Evolutionary conservation across 257 asterid species (phyloP).

Genomic region (Nicotiana attenuata): DNA sequence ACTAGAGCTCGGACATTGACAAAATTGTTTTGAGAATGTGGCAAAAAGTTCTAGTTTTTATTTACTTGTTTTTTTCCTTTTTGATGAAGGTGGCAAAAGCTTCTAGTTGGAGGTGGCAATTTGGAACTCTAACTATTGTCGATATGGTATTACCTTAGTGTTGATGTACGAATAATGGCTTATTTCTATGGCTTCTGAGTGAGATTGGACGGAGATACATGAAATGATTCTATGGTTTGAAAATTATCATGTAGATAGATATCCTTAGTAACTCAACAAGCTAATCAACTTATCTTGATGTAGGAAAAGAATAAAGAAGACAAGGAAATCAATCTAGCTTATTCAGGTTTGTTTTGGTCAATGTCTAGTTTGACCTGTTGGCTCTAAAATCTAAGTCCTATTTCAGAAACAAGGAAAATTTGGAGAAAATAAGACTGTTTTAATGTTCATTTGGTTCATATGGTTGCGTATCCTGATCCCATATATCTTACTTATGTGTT

Average conservation of each 20-base stretch:
- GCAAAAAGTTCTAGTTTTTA: neutral
- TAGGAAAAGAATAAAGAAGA: neutral
- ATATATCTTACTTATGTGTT: neutral
- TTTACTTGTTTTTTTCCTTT: neutral
- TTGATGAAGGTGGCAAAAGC: neutral
- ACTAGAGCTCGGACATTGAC: neutral
- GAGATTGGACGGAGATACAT: neutral
- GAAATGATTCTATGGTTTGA: neutral
- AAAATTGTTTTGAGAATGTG: neutral
- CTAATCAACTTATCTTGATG: neutral
- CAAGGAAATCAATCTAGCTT: neutral
- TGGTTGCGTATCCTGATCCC: neutral
- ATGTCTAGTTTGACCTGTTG: neutral
- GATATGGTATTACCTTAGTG: neutral
- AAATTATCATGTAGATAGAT: neutral
- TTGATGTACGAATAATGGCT: neutral
- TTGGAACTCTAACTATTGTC: neutral
- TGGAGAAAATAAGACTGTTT: neutral
- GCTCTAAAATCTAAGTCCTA: neutral
- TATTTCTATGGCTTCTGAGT: neutral
- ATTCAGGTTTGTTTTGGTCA: neutral
- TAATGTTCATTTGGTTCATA: neutral
- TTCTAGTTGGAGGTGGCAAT: conserved; percentile 7
- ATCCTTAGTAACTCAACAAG: neutral
- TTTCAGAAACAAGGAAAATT: neutral